A percentile compares a stretch with the other conserved stretches of the same genome.
These are phyloP conservation scores for Ophiostoma ulmi DNA, from an alignment of 2,329 filamentous ascomycete species.

Conservation along the genomic window DNA sequence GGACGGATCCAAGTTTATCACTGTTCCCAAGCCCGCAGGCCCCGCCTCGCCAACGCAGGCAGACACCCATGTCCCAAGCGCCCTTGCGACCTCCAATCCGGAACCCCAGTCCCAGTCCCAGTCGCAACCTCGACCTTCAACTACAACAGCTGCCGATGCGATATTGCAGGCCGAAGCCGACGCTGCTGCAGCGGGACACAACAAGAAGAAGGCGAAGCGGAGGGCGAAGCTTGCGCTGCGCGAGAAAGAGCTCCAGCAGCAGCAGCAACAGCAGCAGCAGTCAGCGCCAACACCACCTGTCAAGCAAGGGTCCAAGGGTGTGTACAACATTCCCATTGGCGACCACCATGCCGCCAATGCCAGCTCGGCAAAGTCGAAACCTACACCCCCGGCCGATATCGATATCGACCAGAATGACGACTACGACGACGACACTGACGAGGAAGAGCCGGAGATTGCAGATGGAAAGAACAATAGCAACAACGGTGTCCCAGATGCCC, in stretches of 20 bases:
- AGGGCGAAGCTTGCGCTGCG: constrained; percentile 73
- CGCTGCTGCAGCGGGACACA: constrained; percentile 36
- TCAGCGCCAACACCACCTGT: constrained; percentile 31
- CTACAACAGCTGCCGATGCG: background rate
- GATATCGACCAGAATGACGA: constrained; percentile 35
- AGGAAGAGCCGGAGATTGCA: constrained; percentile 49
- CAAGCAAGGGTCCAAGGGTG: constrained; percentile 17
- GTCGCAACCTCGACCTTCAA: constrained; percentile 32
- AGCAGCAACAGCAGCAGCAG: background rate
- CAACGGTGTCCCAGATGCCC: constrained; percentile 29
- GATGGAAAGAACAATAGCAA: constrained; percentile 38
- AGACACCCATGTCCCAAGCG: constrained; percentile 27
- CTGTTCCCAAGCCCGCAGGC: constrained; percentile 48
- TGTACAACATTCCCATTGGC: constrained; percentile 16
- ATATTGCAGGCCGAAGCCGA: constrained; percentile 7
- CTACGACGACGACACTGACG: constrained; percentile 52
- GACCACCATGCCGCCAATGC: background rate
- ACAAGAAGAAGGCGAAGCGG: constrained; percentile 93
- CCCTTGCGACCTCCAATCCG: constrained; percentile 27
- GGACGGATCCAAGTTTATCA: constrained; percentile 65
- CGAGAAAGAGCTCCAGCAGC: constrained; percentile 41
- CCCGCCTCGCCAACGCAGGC: constrained; percentile 52
- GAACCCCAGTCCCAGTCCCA: constrained; percentile 30
- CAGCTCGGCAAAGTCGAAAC: background rate
- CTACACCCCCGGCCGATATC: background rate